Percentiles rank a stretch among this genome's conserved stretches.
These are phyloP conservation scores for Arabis hirsuta DNA, from an alignment of 345 rosid genomes.

Conservation along the genomic window DNA sequence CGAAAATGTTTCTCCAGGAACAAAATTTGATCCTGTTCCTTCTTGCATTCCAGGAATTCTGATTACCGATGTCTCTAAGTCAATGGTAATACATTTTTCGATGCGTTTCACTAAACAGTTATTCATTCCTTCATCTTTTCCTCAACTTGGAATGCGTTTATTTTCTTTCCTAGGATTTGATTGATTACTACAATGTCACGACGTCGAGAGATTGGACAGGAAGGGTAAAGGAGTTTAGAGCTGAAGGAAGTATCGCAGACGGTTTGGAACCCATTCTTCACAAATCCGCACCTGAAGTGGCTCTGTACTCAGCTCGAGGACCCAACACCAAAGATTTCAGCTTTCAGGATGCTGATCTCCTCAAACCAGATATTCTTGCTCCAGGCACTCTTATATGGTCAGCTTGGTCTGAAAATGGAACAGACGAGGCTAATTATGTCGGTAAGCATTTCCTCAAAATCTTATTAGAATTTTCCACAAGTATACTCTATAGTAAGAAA, in stretches of 20 bases:
- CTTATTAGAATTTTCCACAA: neutral
- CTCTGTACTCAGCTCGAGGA: constrained; percentile 94
- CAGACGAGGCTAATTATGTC: constrained; percentile 84
- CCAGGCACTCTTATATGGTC: constrained; percentile 99
- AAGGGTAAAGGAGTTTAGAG: constrained; percentile 84
- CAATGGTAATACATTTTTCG: constrained; percentile 62
- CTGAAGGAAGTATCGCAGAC: constrained; percentile 87
- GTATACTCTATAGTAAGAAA: constrained; percentile 16
- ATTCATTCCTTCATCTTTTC: neutral
- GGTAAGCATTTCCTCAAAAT: constrained; percentile 54
- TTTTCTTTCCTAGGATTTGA: constrained; percentile 65
- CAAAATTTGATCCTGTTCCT: constrained; percentile 96
- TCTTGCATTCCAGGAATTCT: constrained; percentile 85
- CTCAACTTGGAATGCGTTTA: constrained; percentile 6
- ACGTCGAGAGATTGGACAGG: constrained; percentile 98
- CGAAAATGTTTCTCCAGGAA: constrained; percentile 93
- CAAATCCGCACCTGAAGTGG: constrained; percentile 99
- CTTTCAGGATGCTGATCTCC: constrained; percentile 97
- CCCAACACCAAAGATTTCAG: constrained; percentile 94
- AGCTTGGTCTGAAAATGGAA: constrained; percentile 99
- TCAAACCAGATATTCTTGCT: constrained; percentile 96
- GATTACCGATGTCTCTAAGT: constrained; percentile 75
- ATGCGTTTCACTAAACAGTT: neutral
- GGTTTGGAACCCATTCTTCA: constrained; percentile 93
- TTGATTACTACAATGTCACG: constrained; percentile 90